Evolutionary conservation across 805 yeast genomes (phyloP).

Genomic region (Ogataea trehalophila): DNA sequence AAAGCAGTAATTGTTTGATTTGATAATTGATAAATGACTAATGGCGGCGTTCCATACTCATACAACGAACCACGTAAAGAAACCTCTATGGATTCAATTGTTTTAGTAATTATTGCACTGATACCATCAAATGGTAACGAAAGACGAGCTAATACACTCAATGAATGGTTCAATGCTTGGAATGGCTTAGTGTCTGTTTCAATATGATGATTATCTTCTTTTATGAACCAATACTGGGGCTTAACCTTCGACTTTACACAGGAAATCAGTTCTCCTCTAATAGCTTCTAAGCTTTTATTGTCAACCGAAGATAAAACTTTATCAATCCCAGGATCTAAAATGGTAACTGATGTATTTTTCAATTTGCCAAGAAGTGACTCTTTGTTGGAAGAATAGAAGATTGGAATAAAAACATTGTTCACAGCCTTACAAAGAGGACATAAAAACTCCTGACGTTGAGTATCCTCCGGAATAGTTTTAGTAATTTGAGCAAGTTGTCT

Average conservation of each 20-base stretch:
- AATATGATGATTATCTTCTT: slow-evolving; percentile 14
- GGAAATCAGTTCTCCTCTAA: slow-evolving; percentile 19
- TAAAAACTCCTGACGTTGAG: slow-evolving; percentile 64
- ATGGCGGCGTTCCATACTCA: slow-evolving; percentile 22
- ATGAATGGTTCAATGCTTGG: slow-evolving; percentile 21
- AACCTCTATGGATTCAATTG: slow-evolving; percentile 63
- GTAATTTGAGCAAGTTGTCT: slow-evolving; percentile 66
- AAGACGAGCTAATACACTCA: slow-evolving; percentile 18
- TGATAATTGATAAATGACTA: slow-evolving; percentile 54
- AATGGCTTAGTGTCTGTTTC: slow-evolving; percentile 18
- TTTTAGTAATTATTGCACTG: slow-evolving; percentile 39
- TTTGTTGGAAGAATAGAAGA: slow-evolving; percentile 50
- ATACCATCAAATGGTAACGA: slow-evolving; percentile 30
- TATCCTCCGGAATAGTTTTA: slow-evolving; percentile 73
- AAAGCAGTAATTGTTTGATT: slow-evolving; percentile 57
- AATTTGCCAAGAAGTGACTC: slow-evolving; percentile 18
- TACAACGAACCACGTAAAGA: slow-evolving; percentile 50
- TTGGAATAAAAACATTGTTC: slow-evolving; percentile 79
- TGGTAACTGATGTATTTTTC: slow-evolving; percentile 3
- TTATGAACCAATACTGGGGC: slow-evolving; percentile 27
- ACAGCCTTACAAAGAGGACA: slow-evolving; percentile 92
- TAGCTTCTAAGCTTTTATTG: slow-evolving; percentile 6
- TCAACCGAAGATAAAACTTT: slow-evolving; percentile 3
- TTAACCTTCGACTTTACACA: slow-evolving; percentile 19
- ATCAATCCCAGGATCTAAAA: slow-evolving; percentile 12